Evolutionary conservation across 768 basidiomycete species (phyloP).

Genomic region (Naganishia onofrii): DNA sequence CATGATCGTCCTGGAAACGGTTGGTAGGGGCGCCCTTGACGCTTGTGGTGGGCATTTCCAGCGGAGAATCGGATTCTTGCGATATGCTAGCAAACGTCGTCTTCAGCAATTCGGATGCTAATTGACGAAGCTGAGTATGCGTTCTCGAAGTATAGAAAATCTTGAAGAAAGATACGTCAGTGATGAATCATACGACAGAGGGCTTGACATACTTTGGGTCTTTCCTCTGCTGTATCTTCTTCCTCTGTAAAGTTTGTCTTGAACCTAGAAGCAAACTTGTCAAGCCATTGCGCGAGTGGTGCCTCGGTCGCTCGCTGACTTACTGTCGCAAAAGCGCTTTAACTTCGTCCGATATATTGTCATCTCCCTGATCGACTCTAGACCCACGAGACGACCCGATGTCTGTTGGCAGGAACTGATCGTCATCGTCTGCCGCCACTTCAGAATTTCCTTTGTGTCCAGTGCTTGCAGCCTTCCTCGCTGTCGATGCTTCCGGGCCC

Average conservation of each 20-base stretch:
- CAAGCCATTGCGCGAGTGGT: not conserved
- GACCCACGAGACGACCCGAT: slow-evolving; percentile 39
- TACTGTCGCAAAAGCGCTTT: slow-evolving; percentile 77
- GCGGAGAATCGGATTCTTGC: not conserved
- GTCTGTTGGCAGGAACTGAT: slow-evolving; percentile 68
- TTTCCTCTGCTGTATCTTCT: slow-evolving; percentile 46
- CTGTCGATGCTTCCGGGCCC: slow-evolving; percentile 6
- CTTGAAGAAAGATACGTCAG: slow-evolving; percentile 37
- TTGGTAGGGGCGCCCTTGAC: not conserved
- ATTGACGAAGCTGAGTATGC: slow-evolving; percentile 89
- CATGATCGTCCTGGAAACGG: not conserved
- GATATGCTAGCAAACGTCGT: slow-evolving; percentile 57
- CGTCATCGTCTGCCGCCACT: slow-evolving; percentile 54
- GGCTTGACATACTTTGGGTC: slow-evolving; percentile 41
- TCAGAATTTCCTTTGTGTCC: slow-evolving; percentile 42
- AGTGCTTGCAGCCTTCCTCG: slow-evolving; percentile 51
- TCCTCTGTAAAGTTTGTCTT: slow-evolving; percentile 31
- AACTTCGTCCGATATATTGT: slow-evolving; percentile 73
- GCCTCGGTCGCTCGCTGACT: slow-evolving; percentile 34
- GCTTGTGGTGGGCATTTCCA: not conserved
- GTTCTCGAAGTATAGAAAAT: slow-evolving; percentile 93
- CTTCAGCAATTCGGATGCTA: slow-evolving; percentile 76
- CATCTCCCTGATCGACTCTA: slow-evolving; percentile 45
- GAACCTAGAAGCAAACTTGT: not conserved
- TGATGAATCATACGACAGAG: slow-evolving; percentile 10